Evolutionary conservation across 345 rosid species (phyloP).

Genomic region (Populus deltoides): DNA sequence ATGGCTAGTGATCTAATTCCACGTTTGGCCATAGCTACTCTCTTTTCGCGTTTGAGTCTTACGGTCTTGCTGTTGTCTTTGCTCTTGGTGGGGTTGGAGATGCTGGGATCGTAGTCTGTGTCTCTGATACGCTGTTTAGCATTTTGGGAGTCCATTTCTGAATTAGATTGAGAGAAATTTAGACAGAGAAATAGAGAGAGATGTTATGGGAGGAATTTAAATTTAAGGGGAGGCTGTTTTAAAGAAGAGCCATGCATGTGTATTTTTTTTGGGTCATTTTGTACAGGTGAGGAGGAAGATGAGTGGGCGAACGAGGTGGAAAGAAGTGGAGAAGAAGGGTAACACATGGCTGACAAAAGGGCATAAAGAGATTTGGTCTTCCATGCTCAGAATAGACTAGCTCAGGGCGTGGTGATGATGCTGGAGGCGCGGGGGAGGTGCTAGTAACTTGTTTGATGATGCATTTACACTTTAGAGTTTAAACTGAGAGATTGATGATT

Average conservation of each 20-base stretch:
- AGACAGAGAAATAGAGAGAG: constrained; percentile 6
- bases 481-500: too few species aligned
- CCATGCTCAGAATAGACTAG: neutral
- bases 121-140: constrained; percentile 50
- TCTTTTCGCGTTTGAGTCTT: constrained; percentile 31
- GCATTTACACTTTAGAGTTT: too few species aligned
- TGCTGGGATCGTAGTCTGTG: constrained; percentile 12
- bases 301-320: constrained; percentile 25
- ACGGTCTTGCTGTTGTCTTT: constrained; percentile 12
- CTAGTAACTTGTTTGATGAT: too few species aligned
- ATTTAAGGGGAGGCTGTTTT: neutral
- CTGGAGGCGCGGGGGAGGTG: too few species aligned
- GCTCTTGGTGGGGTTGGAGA: constrained; percentile 12
- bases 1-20: constrained; percentile 56
- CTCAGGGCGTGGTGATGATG: neutral
- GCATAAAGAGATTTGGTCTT: neutral
- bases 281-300: constrained; percentile 4
- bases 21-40: constrained; percentile 64
- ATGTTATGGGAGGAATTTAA: constrained; percentile 12
- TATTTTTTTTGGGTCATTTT: neutral
- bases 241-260: constrained; percentile 3
- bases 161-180: neutral
- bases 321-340: constrained; percentile 1
- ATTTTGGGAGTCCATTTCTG: constrained; percentile 53
- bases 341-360: constrained; percentile 25